Evolutionary conservation across 345 rosid species (phyloP), one percentile per base, ranked within the genome.

Genomic region (Balakata baccata): DNA sequence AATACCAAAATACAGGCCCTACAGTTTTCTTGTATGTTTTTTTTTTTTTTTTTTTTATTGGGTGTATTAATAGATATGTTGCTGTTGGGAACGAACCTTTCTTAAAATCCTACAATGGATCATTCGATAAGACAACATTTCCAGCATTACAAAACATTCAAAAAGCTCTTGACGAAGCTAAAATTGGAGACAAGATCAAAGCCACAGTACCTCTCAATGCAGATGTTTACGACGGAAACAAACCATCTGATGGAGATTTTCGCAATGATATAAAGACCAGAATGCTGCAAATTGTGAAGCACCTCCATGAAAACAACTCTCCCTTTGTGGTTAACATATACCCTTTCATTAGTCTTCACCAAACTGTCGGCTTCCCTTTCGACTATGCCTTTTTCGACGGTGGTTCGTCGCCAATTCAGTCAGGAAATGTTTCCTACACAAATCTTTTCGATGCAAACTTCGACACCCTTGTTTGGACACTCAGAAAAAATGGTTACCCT

Each of bases 71-170:
- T 77, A 94, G 98, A 65, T 89, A 92, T 11, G 98, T 95, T 10
- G 93, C 96, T 0, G 96, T 91, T 3, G 98, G 98, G 20, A 93
- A 96, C 25, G 97, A 96, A 64, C 96, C 98, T 4, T 90, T 96
- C 78, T 80, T 93, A 85, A 46, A 70, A 16, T 75, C 87, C 22
- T 96, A 89, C 91, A 87, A 90, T 3, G 89, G 86, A n/a, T 54
- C 88, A 1, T 87, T 68, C 70, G 38, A 61, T 16, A 77, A 87
- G 3, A 69, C 80, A 4, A 81, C 85, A 0, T 74, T 85, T 41
- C 98, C 98, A 0, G 98, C 97, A 0, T 50, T 93, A 63, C 74
- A 82, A 69, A 89, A 91, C 85, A 71, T 96, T 46, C 94, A 93
- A 68, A 86, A 73, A 43, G 97, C 99, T 14, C 72, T 91, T 0